Conservation (phyloP, 148 eudicot genomes). For the Beta vulgaris region DNA sequence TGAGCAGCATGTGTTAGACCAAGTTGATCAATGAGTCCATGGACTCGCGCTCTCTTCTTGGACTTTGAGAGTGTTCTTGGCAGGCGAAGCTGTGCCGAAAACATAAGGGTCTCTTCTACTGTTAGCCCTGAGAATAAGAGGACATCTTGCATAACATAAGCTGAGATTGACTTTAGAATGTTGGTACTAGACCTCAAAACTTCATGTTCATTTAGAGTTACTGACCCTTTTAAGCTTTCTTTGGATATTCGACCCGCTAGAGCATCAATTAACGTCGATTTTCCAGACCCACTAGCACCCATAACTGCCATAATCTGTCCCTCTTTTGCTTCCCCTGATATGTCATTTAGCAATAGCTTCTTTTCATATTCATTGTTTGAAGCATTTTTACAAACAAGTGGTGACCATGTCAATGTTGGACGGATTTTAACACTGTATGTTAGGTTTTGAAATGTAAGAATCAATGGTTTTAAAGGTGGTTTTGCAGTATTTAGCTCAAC, state of each 20-base stretch:
- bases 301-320: slow-evolving; percentile 25
- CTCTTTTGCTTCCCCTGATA: slow-evolving; percentile 24
- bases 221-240: slow-evolving; percentile 17
- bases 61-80: slow-evolving; percentile 25
- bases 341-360: slow-evolving; percentile 19
- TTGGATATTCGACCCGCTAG: slow-evolving; percentile 26
- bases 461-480: slow-evolving; percentile 3
- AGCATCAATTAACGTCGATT: slow-evolving; percentile 29
- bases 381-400: not conserved
- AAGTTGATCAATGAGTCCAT: slow-evolving; percentile 22
- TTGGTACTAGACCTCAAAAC: slow-evolving; percentile 18
- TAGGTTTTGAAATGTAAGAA: slow-evolving; percentile 18
- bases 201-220: slow-evolving; percentile 24
- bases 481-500: slow-evolving; percentile 12
- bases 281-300: slow-evolving; percentile 34
- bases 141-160: slow-evolving; percentile 33
- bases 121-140: slow-evolving; percentile 27
- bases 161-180: slow-evolving; percentile 24
- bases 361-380: not conserved
- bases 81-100: slow-evolving; percentile 27
- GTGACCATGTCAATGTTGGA: too few species aligned
- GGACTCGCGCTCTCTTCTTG: slow-evolving; percentile 23
- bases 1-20: slow-evolving; percentile 19
- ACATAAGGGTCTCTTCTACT: slow-evolving; percentile 33
- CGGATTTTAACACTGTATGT: slow-evolving; percentile 14